phyloP scores from a whole-genome alignment of 352 stramenopile genomes.

The Phytophthora crassamura region DNA sequence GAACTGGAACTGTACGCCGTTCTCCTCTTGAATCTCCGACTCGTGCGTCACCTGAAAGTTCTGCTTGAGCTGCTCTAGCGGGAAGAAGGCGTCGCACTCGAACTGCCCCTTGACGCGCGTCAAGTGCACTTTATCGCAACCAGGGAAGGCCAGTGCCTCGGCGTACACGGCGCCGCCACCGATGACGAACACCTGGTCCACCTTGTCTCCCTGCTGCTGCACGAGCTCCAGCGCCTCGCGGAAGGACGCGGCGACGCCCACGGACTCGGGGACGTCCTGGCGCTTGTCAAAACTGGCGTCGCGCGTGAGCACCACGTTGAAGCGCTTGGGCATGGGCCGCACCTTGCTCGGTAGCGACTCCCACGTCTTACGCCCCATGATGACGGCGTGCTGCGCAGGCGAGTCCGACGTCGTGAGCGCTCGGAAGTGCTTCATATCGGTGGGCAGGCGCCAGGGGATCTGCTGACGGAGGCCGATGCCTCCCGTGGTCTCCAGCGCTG shows the following conservation, averaged over 20 bases:
- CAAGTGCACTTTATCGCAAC: slow-evolving; percentile 90
- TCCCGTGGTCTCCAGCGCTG: slow-evolving; percentile 80
- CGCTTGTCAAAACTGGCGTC: slow-evolving; percentile 62
- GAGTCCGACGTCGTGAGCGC: slow-evolving; percentile 80
- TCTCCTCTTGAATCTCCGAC: slow-evolving; percentile 77
- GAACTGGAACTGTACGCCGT: slow-evolving; percentile 83
- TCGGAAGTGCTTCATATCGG: slow-evolving; percentile 98
- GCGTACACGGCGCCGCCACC: slow-evolving; percentile 96
- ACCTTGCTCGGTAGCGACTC: slow-evolving; percentile 97
- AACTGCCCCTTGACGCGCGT: slow-evolving; percentile 89
- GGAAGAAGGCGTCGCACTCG: slow-evolving; percentile 95
- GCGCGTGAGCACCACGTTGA: slow-evolving; percentile 97
- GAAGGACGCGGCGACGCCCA: slow-evolving; percentile 90
- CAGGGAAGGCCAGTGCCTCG: slow-evolving; percentile 87
- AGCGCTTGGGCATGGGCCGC: slow-evolving; percentile 93
- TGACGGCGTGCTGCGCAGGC: slow-evolving; percentile 93
- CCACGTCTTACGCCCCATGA: slow-evolving; percentile 99
- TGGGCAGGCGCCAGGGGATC: slow-evolving; percentile 95
- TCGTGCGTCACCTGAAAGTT: slow-evolving; percentile 54
- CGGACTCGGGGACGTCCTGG: slow-evolving; percentile 65
- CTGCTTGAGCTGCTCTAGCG: slow-evolving; percentile 66
- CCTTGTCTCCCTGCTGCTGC: slow-evolving; percentile 58
- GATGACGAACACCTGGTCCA: slow-evolving; percentile 98
- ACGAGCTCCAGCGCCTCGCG: slow-evolving; percentile 92
- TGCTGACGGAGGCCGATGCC: slow-evolving; percentile 88